Conservation (phyloP, 1,139 yeast genomes). For the Yamadazyma conglobata region DNA sequence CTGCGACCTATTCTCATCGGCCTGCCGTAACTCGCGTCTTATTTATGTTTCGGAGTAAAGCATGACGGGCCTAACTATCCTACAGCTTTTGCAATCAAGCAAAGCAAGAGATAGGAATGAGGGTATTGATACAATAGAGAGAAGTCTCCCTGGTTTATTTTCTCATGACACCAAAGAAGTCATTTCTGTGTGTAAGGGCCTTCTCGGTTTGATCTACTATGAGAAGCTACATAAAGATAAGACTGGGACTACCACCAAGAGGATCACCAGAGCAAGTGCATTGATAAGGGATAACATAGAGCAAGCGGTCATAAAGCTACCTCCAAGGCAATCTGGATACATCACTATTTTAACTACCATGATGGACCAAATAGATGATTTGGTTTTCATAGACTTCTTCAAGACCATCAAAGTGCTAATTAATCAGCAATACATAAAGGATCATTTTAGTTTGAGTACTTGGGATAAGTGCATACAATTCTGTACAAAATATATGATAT, state of each 20-base stretch:
- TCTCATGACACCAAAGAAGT: slow-evolving; percentile 10
- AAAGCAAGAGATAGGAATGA: slow-evolving; percentile 14
- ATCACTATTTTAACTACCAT: slow-evolving; percentile 5
- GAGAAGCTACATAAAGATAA: slow-evolving; percentile 9
- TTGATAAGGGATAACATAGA: slow-evolving; percentile 11
- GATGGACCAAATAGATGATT: slow-evolving; percentile 7
- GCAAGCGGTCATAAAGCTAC: slow-evolving; percentile 5
- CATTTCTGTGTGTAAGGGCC: slow-evolving; percentile 9
- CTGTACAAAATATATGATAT: slow-evolving; percentile 1
- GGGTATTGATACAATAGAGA: slow-evolving; percentile 10
- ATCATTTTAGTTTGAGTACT: slow-evolving; percentile 12
- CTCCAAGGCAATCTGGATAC: slow-evolving; percentile 8
- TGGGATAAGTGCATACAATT: slow-evolving; percentile 10
- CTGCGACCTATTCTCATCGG: too few species aligned
- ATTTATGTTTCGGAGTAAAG: too few species aligned
- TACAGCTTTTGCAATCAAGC: slow-evolving; percentile 7
- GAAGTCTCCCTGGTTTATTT: slow-evolving; percentile 6
- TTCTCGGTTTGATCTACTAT: slow-evolving; percentile 10
- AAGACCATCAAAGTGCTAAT: slow-evolving; percentile 9
- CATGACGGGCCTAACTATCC: slow-evolving; percentile 2
- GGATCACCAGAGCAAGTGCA: slow-evolving; percentile 8
- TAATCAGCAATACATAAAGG: slow-evolving; percentile 14
- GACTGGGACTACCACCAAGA: slow-evolving; percentile 5
- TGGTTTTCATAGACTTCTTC: slow-evolving; percentile 9
- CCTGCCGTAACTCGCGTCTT: too few species aligned